Conservation (phyloP, 768 basidiomycete genomes). For the Hysterangium stoloniferum region DNA sequence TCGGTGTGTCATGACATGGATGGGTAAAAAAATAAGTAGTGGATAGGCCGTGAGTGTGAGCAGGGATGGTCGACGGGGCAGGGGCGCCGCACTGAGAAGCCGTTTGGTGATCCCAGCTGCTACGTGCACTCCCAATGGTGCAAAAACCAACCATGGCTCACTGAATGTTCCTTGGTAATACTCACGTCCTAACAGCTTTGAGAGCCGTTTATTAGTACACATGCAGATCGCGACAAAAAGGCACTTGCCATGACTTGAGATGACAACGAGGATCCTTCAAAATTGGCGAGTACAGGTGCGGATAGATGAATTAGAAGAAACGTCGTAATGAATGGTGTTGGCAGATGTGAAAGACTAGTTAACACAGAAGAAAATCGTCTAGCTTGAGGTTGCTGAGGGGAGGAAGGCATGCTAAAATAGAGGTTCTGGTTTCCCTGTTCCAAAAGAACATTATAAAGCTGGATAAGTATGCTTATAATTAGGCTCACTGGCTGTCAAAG, state of each 20-base stretch:
- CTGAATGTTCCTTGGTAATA: slow-evolving; percentile 68
- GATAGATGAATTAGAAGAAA: slow-evolving; percentile 77
- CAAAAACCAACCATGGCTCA: slow-evolving; percentile 60
- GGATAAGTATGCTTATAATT: no score
- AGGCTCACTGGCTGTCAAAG: no score
- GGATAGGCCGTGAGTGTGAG: slow-evolving; percentile 62
- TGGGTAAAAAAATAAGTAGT: slow-evolving; percentile 42
- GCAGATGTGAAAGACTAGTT: slow-evolving; percentile 54
- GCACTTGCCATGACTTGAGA: slow-evolving; percentile 67
- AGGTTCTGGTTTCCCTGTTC: no score
- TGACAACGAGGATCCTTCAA: slow-evolving; percentile 61
- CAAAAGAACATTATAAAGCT: no score
- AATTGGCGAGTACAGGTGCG: slow-evolving; percentile 61
- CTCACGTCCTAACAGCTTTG: slow-evolving; percentile 71
- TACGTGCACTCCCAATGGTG: slow-evolving; percentile 60
- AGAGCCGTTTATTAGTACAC: background rate
- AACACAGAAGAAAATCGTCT: slow-evolving; percentile 21
- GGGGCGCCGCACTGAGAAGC: slow-evolving; percentile 32
- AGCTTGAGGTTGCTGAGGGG: background rate
- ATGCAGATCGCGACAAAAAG: background rate
- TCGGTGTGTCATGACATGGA: slow-evolving; percentile 68
- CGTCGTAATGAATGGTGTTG: slow-evolving; percentile 68
- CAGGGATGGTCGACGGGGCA: slow-evolving; percentile 31
- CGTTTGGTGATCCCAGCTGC: slow-evolving; percentile 54
- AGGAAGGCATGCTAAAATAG: background rate